Evolutionary conservation across 1,284 basidiomycete genomes (phyloP).

Genomic region (Pseudozyma hubeiensis): DNA sequence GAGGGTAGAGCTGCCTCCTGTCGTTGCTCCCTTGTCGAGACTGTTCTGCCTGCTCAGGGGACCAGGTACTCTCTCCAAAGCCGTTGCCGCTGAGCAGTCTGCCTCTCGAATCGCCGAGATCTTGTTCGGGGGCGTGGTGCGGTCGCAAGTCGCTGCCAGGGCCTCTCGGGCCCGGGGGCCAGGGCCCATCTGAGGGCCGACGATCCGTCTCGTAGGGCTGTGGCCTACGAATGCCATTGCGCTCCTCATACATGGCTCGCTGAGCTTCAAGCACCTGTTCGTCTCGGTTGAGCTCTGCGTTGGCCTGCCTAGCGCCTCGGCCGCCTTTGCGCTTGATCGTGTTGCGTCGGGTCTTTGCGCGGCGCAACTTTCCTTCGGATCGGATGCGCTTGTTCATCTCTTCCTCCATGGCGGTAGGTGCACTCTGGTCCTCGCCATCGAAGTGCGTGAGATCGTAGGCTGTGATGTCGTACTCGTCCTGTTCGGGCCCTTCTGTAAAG

Average conservation of each 20-base stretch:
- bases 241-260: slow-evolving; percentile 50
- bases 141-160: slow-evolving; percentile 4
- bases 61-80: slow-evolving; percentile 12
- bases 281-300: slow-evolving; percentile 24
- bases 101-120: slow-evolving; percentile 21
- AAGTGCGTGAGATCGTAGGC: slow-evolving; percentile 82
- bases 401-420: slow-evolving; percentile 75
- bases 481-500: slow-evolving; percentile 69
- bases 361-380: slow-evolving; percentile 78
- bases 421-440: slow-evolving; percentile 78
- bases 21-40: neutral
- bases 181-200: slow-evolving; percentile 19
- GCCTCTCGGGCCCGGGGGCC: neutral
- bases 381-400: slow-evolving; percentile 75
- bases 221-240: slow-evolving; percentile 16
- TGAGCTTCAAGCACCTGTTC: slow-evolving; percentile 43
- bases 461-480: slow-evolving; percentile 72
- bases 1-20: slow-evolving; percentile 7
- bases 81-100: slow-evolving; percentile 8
- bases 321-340: slow-evolving; percentile 50
- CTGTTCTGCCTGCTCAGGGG: slow-evolving; percentile 4
- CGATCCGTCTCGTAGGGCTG: slow-evolving; percentile 16
- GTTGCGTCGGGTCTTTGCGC: slow-evolving; percentile 71
- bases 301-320: slow-evolving; percentile 22
- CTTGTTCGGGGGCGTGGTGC: slow-evolving; percentile 14